Base-by-base conservation (phyloP, 2,329 filamentous ascomycete species). In the Echinosphaeria canescens region DNA sequence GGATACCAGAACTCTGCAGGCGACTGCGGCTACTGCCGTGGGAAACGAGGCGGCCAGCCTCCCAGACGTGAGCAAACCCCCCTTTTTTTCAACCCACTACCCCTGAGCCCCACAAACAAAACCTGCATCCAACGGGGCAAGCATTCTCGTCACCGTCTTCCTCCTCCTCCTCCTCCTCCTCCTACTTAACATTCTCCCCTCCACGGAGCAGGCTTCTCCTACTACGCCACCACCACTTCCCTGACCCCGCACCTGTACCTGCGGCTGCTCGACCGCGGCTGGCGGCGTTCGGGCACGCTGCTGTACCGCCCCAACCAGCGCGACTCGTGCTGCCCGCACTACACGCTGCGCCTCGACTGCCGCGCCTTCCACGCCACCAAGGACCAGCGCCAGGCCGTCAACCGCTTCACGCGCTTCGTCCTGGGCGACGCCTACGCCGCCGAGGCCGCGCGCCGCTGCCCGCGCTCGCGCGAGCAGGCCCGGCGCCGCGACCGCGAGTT, bases 311-410 rank as follows among this genome's bases (percentile, higher is more conserved):
- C 79, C 10, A 75, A 88, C 46, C 71, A 80, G 39, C 62, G 62
- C 31, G 59, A 70, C 30, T 78, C 81, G 33, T 98, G 88, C 42
- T 98, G 88, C 46, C 82, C 84, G 24, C 82, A 93, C 42, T 95
- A 85, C 45, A 82, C 76, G 1, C 71, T 88, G 28, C 68, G 76
- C 25, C 55, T 84, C 13, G 74, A 80, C 38, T 66, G 68, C 14
- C 46, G 53, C 25, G 50, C 57, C 22, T 78, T 76, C 48, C 69
- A 63, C 35, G 56, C 76, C 5, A 61, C 65, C 15, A 69, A 65
- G 43, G 71, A 80, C 38, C 80, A 88, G 40, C 59, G 79, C 20
- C 74, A 82, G 42, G 59, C 73, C 2, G 47, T 81, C 36, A 81
- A 85, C 45, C 64, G 73, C 23, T 85, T 84, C 34, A 47, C 79